These are phyloP conservation scores for Yamadazyma trypodendri DNA, from an alignment of 1,139 yeast species.

Conservation along the genomic window DNA sequence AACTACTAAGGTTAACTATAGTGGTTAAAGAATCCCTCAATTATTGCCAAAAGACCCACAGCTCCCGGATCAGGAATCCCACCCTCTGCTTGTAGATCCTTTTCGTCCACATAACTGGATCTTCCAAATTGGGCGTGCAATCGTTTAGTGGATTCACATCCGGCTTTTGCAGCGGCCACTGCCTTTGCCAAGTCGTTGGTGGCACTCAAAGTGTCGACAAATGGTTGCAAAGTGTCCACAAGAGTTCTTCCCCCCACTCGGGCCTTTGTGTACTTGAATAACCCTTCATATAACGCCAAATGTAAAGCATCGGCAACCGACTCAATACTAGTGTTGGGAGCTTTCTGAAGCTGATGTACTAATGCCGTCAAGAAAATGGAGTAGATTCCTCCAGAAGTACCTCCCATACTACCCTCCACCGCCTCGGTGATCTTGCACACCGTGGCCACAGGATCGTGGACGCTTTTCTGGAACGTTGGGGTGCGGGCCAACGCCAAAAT, in stretches of 20 bases:
- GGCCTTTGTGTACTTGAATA: slow-evolving; percentile 79
- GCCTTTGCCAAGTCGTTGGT: slow-evolving; percentile 58
- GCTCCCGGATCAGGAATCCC: slow-evolving; percentile 96
- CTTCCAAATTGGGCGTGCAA: slow-evolving; percentile 88
- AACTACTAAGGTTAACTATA: slow-evolving; percentile 3
- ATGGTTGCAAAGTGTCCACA: slow-evolving; percentile 86
- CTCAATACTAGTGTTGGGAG: slow-evolving; percentile 34
- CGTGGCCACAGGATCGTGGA: slow-evolving; percentile 46
- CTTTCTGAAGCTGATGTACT: slow-evolving; percentile 31
- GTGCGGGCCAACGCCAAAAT: slow-evolving; percentile 53
- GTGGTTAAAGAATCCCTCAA: slow-evolving; percentile 47
- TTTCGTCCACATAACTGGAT: slow-evolving; percentile 80
- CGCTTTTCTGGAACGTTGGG: slow-evolving; percentile 27
- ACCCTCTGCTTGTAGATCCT: slow-evolving; percentile 51
- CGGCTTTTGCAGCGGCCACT: slow-evolving; percentile 64
- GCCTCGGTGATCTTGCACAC: slow-evolving; percentile 59
- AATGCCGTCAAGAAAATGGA: slow-evolving; percentile 67
- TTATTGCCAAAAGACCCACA: slow-evolving; percentile 66
- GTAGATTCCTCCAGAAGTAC: slow-evolving; percentile 92
- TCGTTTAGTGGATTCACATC: slow-evolving; percentile 72
- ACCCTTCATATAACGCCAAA: slow-evolving; percentile 39
- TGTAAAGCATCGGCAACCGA: slow-evolving; percentile 32
- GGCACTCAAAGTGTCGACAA: slow-evolving; percentile 58
- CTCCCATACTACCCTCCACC: slow-evolving; percentile 92
- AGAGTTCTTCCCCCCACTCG: slow-evolving; percentile 87